Evolutionary conservation across 495 filamentous ascomycete genomes (phyloP), one percentile per base, ranked within the genome.

Genomic region (Xylaria acuta): DNA sequence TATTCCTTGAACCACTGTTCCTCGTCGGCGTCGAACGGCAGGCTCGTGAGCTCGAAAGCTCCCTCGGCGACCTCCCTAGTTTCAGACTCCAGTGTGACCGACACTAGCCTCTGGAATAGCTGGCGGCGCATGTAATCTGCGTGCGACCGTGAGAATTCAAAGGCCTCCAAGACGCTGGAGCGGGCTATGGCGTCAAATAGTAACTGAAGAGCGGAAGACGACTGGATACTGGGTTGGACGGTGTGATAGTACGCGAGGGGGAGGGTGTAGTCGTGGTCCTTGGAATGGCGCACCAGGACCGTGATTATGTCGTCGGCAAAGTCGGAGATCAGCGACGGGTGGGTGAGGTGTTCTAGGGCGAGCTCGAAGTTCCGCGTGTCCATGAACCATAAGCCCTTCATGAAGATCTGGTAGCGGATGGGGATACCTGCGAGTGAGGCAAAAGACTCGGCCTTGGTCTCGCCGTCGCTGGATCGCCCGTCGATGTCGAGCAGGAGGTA

Each of bases 261-360:
- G 7, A 94, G 84, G 62, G 83, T 87, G 75, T 90, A 88, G 74
- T 94, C 90, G 67, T 87, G 83, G 59, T 86, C 82, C 3, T 88
- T 82, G 69, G 89, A 82, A 69, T 90, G 82, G 16, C 84, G 84
- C 43, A 92, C 90, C n/a, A 96, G 86, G 32, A 85, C 85, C 47
- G 88, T 84, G 70, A 94, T 86, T 60, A 95, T 94, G 67, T 95
- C 92, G 79, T 95, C 92, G 40, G 92, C 88, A 75, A 95, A 95
- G 36, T 92, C 93, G 34, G 92, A 89, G 40, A 92, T 89, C 18
- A 95, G 84, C 5, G 91, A 90, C 3, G 93, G 92, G 72, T 94
- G 89, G 11, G 92, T 89, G 22, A 96, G 87, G 73, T 90, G 88
- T 71, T 92, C 88, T 27, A 94, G 81, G 6, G 93, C 93, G 68